Evolutionary conservation across 129 eudicot species (phyloP).

Genomic region (Mikania micrantha): DNA sequence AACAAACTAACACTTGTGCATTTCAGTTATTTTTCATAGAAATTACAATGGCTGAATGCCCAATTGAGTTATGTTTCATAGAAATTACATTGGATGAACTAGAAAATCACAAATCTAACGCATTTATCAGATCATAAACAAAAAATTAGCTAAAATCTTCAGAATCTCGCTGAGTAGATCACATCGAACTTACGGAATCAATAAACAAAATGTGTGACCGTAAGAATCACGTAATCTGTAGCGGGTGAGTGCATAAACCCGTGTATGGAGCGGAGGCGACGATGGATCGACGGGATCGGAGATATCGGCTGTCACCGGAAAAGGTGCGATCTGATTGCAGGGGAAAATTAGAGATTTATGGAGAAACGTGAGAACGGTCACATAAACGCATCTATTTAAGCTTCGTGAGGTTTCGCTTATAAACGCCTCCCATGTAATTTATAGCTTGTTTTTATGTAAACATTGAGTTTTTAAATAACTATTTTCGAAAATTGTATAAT

Average conservation of each 20-base stretch:
- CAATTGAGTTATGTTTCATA: conserved; percentile 5
- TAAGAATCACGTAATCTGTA: conserved; percentile 9
- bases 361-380: neutral
- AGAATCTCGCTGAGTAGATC: neutral
- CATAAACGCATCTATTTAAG: no score
- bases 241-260: conserved; percentile 9
- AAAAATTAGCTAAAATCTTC: neutral
- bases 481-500: no score
- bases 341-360: conserved; percentile 1
- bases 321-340: conserved; percentile 15
- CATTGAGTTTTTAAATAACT: no score
- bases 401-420: no score
- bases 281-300: conserved; percentile 6
- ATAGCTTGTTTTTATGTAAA: no score
- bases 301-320: conserved; percentile 8
- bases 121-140: neutral
- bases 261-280: neutral
- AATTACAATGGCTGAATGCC: neutral
- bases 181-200: conserved; percentile 13
- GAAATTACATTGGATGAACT: neutral
- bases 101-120: neutral
- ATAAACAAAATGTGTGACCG: neutral
- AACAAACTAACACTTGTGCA: neutral
- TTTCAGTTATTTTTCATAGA: neutral
- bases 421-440: no score